Evolutionary conservation across 2,329 filamentous ascomycete species (phyloP).

Genomic region (Cercospora citrullina): DNA sequence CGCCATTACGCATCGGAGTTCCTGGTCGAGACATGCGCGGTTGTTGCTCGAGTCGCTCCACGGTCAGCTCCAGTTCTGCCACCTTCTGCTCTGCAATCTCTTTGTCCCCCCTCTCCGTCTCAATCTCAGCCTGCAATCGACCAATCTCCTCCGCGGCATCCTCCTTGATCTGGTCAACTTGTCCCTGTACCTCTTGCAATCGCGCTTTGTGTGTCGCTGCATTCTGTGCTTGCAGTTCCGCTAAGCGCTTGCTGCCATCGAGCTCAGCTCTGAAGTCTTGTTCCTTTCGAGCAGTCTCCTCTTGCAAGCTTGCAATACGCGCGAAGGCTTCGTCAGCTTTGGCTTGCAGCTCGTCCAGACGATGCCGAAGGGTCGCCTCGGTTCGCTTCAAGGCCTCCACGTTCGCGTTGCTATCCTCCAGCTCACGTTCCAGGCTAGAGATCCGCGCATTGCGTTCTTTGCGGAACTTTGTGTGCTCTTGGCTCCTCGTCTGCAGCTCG

Average conservation of each 20-base stretch:
- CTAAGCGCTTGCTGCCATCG: conserved; percentile 75
- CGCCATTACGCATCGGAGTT: conserved; percentile 53
- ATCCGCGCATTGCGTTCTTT: conserved; percentile 94
- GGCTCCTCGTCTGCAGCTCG: conserved; percentile 85
- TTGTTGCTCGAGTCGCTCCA: conserved; percentile 55
- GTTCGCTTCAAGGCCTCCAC: conserved; percentile 76
- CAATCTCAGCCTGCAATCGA: conserved; percentile 51
- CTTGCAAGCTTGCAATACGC: conserved; percentile 81
- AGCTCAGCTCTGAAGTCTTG: conserved; percentile 86
- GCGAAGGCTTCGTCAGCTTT: conserved; percentile 82
- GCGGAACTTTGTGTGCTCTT: conserved; percentile 83
- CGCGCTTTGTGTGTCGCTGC: conserved; percentile 70
- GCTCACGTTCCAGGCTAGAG: conserved; percentile 80
- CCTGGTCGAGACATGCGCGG: conserved; percentile 43
- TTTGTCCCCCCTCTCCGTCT: conserved; percentile 58
- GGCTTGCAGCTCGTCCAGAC: conserved; percentile 78
- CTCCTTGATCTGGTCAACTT: conserved; percentile 64
- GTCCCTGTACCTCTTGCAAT: conserved; percentile 66
- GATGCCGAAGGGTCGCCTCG: conserved; percentile 76
- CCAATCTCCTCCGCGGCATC: conserved; percentile 61
- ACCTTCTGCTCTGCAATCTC: conserved; percentile 63
- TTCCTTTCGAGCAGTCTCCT: conserved; percentile 76
- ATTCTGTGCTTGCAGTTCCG: conserved; percentile 77
- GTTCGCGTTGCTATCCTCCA: conserved; percentile 78
- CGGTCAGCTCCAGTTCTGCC: conserved; percentile 63